Evolutionary conservation across 2,329 filamentous ascomycete species (phyloP).

Genomic region (Penicillium sp.): DNA sequence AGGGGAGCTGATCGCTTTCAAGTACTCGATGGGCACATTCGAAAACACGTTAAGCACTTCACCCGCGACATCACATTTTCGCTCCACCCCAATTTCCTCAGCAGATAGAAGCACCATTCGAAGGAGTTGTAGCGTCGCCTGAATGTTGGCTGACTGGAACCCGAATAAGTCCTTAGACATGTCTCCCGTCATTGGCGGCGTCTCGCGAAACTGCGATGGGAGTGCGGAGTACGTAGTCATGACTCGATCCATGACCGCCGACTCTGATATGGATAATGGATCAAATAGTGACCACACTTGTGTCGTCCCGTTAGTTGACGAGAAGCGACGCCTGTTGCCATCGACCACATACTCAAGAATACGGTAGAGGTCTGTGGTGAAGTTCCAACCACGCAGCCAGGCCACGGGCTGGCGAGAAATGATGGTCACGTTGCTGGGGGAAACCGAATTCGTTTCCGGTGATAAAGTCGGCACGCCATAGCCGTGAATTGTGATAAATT

Average conservation of each 20-base stretch:
- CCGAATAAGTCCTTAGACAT: constrained; percentile 45
- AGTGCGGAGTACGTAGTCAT: constrained; percentile 28
- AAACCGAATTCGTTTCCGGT: constrained; percentile 19
- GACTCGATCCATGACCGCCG: constrained; percentile 29
- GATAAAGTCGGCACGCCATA: constrained; percentile 26
- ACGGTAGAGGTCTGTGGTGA: constrained; percentile 61
- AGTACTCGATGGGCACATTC: constrained; percentile 49
- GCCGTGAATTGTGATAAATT: constrained; percentile 43
- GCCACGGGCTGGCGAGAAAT: constrained; percentile 25
- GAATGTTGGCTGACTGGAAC: constrained; percentile 57
- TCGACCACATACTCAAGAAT: constrained; percentile 58
- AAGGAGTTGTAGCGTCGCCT: constrained; percentile 53
- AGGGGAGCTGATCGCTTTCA: constrained; percentile 54
- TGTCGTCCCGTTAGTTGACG: constrained; percentile 28
- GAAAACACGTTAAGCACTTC: constrained; percentile 51
- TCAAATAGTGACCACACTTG: constrained; percentile 30
- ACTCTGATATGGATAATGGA: constrained; percentile 24
- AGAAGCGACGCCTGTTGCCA: constrained; percentile 24
- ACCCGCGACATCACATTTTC: constrained; percentile 52
- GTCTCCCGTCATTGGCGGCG: constrained; percentile 34
- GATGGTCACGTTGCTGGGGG: constrained; percentile 9
- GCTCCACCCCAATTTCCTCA: constrained; percentile 43
- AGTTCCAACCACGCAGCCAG: constrained; percentile 64
- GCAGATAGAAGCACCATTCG: constrained; percentile 52
- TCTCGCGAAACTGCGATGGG: constrained; percentile 30